Base-by-base conservation (phyloP, 1,284 basidiomycete species). In the Cryptococcus sp. region DNA sequence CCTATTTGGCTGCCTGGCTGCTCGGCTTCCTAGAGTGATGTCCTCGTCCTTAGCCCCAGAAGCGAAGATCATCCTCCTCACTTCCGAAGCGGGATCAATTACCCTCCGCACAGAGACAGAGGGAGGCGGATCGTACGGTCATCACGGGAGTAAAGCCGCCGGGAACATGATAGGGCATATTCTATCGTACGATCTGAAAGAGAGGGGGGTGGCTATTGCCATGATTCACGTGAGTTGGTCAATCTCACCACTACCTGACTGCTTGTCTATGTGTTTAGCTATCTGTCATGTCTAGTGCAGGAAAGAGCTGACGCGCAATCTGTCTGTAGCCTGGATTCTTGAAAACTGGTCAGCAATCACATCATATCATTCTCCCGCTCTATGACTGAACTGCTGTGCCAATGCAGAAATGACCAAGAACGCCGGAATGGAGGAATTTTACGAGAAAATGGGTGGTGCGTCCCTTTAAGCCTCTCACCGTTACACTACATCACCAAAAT, bases 141-240 rank as follows among this genome's bases (percentile, higher is more conserved):
- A 83, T 65, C 82, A 83, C 61, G 82, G 80, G 2, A 79, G 76
- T 57, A 82, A 83, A 68, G 81, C 80, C 5, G 82, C 82, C 16
- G 78, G 73, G 2, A 83, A 83, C 58, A 83, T 83, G 82, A 73
- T 80, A 2, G 82, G 81, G 1, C 77, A 78, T 48, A 64, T 83
- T n/a, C 63, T 83, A 19, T 70, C 74, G 10, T 71, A 77, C 50
- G 81, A 83, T 58, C 56, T 83, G n/a, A 69, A 76, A 47, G 72
- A 78, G 25, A 71, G 77, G 51, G 79, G 78, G 2, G 65, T 83
- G 17, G 72, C 78, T 0, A 78, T 82, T 13, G 77, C 72, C 3
- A 80, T 82, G 78, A 78, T 83, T 47, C 81, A 82, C 65, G 81
- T 82, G 46, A 61, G 80, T 76, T 2, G 17, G 27, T 15, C 59